Conservation (phyloP, 2,329 filamentous ascomycete genomes). For the Bipolaris cookei region DNA sequence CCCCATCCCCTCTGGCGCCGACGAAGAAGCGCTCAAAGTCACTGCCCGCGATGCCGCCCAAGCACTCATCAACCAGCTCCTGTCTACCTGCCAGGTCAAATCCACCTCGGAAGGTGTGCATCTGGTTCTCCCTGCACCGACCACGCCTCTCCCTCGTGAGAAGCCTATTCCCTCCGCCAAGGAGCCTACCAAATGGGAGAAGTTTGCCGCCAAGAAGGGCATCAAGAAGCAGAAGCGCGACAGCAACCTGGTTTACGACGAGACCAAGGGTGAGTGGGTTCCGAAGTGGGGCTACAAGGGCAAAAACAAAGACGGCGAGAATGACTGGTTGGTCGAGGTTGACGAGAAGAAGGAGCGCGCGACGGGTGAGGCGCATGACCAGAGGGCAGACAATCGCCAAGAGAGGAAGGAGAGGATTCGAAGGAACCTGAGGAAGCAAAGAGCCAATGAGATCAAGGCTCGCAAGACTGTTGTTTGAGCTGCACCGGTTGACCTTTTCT, state of each 20-base stretch:
- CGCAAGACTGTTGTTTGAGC: conserved; percentile 56
- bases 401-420: conserved; percentile 59
- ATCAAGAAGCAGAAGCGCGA: conserved; percentile 89
- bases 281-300: conserved; percentile 95
- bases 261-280: conserved; percentile 84
- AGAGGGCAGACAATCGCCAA: conserved; percentile 65
- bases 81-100: conserved; percentile 82
- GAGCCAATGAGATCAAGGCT: conserved; percentile 68
- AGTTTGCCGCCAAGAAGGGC: conserved; percentile 95
- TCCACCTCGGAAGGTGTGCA: conserved; percentile 74
- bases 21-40: conserved; percentile 71
- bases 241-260: conserved; percentile 82
- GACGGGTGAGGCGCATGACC: conserved; percentile 64
- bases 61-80: conserved; percentile 89
- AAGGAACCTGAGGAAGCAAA: conserved; percentile 53
- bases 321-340: conserved; percentile 91
- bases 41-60: conserved; percentile 90
- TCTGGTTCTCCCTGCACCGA: conserved; percentile 73
- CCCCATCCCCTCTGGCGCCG: conserved; percentile 67
- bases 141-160: conserved; percentile 81
- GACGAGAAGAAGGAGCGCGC: conserved; percentile 73
- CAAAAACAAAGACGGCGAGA: conserved; percentile 81
- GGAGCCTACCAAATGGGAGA: conserved; percentile 90
- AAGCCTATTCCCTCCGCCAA: conserved; percentile 86
- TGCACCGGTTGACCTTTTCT: neutral